phyloP scores from a whole-genome alignment of 176 grass and related monocot species.

The Phoenix roebelenii region DNA sequence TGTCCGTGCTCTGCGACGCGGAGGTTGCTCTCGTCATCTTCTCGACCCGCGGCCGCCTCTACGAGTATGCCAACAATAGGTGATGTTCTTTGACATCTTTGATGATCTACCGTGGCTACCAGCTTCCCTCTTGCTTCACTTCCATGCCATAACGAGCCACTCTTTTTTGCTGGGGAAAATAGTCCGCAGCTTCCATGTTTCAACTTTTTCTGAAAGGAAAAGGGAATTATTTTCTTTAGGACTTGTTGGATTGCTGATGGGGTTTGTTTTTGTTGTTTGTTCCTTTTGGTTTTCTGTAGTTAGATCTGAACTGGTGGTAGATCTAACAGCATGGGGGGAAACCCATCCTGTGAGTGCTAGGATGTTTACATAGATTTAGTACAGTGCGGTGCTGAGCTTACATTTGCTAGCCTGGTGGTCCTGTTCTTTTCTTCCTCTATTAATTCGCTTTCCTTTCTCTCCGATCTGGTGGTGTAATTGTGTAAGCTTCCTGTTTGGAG shows the following conservation, averaged over 20 bases:
- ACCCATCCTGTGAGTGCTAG: conserved; percentile 19
- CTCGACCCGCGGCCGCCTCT: conserved; percentile 90
- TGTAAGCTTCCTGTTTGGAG: not conserved
- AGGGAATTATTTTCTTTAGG: no score
- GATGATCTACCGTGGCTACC: no score
- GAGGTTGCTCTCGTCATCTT: conserved; percentile 71
- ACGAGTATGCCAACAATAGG: conserved; percentile 95
- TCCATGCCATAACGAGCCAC: no score
- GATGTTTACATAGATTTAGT: conserved; percentile 55
- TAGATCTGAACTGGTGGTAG: conserved; percentile 25
- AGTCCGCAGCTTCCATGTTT: no score
- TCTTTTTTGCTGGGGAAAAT: no score
- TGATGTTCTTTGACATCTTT: conserved; percentile 2
- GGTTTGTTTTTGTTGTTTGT: not conserved
- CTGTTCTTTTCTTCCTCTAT: conserved; percentile 44
- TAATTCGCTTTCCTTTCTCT: conserved; percentile 41
- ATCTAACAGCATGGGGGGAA: no score
- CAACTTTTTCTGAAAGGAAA: no score
- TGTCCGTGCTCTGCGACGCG: conserved; percentile 58
- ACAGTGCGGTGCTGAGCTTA: conserved; percentile 31
- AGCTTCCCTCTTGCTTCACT: no score
- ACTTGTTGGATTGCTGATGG: no score
- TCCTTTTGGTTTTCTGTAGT: conserved; percentile 19
- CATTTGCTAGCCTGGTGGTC: conserved; percentile 28
- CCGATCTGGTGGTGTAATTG: not conserved